A percentile compares a stretch with the other conserved stretches of the same genome.
These are phyloP conservation scores for Xerocomellus dryophilus DNA, from an alignment of 768 basidiomycete genomes.

Conservation along the genomic window DNA sequence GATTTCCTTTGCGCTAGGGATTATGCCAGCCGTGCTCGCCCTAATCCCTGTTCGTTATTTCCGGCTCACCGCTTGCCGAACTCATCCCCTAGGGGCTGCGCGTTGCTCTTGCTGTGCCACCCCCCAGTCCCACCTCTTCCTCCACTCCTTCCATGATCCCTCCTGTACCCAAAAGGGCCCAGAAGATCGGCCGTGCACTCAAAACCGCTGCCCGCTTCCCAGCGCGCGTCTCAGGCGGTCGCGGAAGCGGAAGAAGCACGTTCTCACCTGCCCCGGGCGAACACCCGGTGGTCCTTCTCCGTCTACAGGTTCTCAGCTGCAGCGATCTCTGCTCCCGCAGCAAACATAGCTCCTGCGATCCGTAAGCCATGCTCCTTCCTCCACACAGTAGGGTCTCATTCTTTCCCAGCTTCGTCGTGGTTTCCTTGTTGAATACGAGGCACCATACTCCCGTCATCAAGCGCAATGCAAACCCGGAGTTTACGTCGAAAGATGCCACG, in stretches of 20 bases:
- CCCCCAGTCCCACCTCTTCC: neutral
- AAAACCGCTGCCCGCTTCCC: slow-evolving; percentile 58
- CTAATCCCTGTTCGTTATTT: neutral
- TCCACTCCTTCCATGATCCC: slow-evolving; percentile 23
- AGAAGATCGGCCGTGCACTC: slow-evolving; percentile 59
- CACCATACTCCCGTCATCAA: slow-evolving; percentile 76
- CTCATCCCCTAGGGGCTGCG: slow-evolving; percentile 15
- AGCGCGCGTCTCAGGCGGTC: slow-evolving; percentile 42
- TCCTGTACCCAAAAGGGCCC: slow-evolving; percentile 39
- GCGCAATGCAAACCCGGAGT: slow-evolving; percentile 67
- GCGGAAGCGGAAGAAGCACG: slow-evolving; percentile 36
- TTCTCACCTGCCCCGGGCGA: slow-evolving; percentile 57
- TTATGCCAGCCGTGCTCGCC: neutral
- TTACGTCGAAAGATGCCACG: slow-evolving; percentile 65
- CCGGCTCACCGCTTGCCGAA: neutral
- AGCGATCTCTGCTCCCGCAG: slow-evolving; percentile 60
- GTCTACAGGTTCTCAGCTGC: slow-evolving; percentile 68
- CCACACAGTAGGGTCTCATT: neutral
- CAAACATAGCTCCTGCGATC: slow-evolving; percentile 69
- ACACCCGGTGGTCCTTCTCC: slow-evolving; percentile 59
- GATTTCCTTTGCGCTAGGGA: too few species aligned
- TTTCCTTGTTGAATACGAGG: slow-evolving; percentile 54
- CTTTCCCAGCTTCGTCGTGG: slow-evolving; percentile 60
- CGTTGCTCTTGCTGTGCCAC: slow-evolving; percentile 11
- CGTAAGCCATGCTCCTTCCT: slow-evolving; percentile 46